Base-by-base conservation (phyloP, 2,329 filamentous ascomycete species). In the Penicillium brasilianum region DNA sequence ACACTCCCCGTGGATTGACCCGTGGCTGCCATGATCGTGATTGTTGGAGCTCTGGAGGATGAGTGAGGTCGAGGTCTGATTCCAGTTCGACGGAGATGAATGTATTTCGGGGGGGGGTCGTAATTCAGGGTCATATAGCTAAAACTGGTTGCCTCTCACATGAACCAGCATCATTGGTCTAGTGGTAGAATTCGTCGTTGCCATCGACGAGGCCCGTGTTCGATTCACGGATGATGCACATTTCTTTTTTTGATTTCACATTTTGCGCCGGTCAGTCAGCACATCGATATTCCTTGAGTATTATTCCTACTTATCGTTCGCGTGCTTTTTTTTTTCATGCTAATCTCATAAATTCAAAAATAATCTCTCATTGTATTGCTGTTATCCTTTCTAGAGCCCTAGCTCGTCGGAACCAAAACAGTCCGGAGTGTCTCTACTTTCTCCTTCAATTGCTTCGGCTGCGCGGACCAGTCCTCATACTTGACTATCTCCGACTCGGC, bases 181-280 rank as follows among this genome's bases (percentile, higher is more conserved):
- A 78, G 76, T 78, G 76, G 76, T 78, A 78, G 76, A 77, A 77
- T 77, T 77, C 75, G 70, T 77, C 75, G 75, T 77, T 77, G 76
- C 76, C 76, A 78, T 79, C 77, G 77, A 79, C 71, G 76, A 78
- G 77, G 76, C 76, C 76, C 77, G 76, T 76, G 77, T 78, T 78
- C 77, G 76, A 78, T 78, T 78, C 77, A 76, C 77, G 77, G 77
- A 78, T 76, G 76, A 78, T 78, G 77, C 76, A 78, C 16, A 46
- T 9, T 18, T 55, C 52, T 69, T 70, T 56, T 56, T 41, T 55
- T 50, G 34, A 4, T 22, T 36, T 28, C 11, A 2, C n/a, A 5
- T 11, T 6, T 7, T 2, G 14, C 6, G 9, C 9, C 36, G 4
- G 32, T 32, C 30, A 32, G 6, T 28, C 3, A 28, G 25, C 3